Base-by-base conservation (phyloP, 2,329 filamentous ascomycete genomes). In the Monosporascus sp. region DNA sequence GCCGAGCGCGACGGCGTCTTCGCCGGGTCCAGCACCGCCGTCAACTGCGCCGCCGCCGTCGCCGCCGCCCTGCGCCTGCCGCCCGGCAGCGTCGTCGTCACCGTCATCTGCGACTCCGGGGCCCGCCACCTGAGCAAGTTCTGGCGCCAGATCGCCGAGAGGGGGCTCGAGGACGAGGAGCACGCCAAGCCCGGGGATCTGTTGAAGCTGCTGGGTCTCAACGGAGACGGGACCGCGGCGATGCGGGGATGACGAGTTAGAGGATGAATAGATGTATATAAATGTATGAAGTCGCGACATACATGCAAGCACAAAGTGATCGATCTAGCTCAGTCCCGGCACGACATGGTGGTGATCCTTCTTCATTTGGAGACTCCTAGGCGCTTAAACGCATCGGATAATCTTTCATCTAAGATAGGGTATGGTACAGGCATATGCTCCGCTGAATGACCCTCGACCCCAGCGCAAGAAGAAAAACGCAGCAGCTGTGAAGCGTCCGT, bases 1-100 rank as follows among this genome's bases (percentile, higher is more conserved):
- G n/a, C n/a, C n/a, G n/a, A n/a, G n/a, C n/a, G n/a, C n/a, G 94
- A 99, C 70, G 94, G 94, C 7, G 86, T 99, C 51, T 99, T 99
- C 65, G 80, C 92, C 41, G 95, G 94, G 8, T 96, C 92, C 69
- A 96, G 91, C 69, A 96, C 89, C 70, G 88, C 92, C n/a, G 93
- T 99, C 50, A 99, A 99, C 70, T 96, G 92, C 79, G 88, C 90
- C 43, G 90, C 88, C 5, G 88, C 90, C 22, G 85, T 89, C 9
- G 80, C 80, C 49, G 78, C 86, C 4, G 89, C 88, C 26, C 79
- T 85, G 66, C 74, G 76, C 43, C 72, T 92, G 56, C 82, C 82
- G 5, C 68, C 73, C 51, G 80, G 78, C 16, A 87, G 86, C 55
- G 79, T 77, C 34, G 82, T 95, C 43, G 88, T 92, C n/a, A 94